These are phyloP conservation scores for Picea sitchensis DNA, from an alignment of 75 land plant species.

Conservation along the genomic window DNA sequence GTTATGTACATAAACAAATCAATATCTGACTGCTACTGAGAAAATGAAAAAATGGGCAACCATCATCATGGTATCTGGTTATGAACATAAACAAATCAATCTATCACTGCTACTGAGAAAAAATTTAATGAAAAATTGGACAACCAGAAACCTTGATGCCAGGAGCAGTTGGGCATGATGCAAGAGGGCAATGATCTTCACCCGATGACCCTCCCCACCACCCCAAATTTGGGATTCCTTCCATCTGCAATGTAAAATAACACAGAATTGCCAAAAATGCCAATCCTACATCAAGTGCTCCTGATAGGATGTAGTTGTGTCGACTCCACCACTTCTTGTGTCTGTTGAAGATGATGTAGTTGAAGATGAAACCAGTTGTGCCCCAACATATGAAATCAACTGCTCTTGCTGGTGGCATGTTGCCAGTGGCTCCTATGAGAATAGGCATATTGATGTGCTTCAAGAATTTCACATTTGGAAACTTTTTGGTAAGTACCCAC, in stretches of 20 bases:
- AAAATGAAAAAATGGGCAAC: too few species aligned
- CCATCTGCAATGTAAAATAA: conserved; percentile 13
- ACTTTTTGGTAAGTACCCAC: conserved; percentile 17
- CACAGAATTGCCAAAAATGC: conserved; percentile 27
- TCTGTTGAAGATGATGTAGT: conserved; percentile 16
- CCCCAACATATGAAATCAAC: conserved; percentile 26
- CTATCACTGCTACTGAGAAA: too few species aligned
- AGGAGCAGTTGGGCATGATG: conserved; percentile 51
- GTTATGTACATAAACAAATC: too few species aligned
- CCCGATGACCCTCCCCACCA: conserved; percentile 64
- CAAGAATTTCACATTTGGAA: conserved; percentile 19
- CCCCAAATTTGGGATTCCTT: conserved; percentile 13
- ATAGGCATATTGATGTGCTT: conserved; percentile 20
- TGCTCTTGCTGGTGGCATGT: conserved; percentile 30
- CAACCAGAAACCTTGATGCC: conserved; percentile 33
- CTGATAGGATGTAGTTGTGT: conserved; percentile 32
- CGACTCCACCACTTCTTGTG: conserved; percentile 31
- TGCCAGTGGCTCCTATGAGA: conserved; percentile 26
- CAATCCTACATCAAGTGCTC: conserved; percentile 28
- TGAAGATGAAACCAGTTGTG: conserved; percentile 23
- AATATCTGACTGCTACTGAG: too few species aligned
- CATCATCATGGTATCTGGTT: too few species aligned
- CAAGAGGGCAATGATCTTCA: conserved; percentile 47
- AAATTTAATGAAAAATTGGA: conserved; percentile 8
- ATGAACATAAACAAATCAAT: too few species aligned